Evolutionary conservation across 805 yeast genomes (phyloP), one percentile per base, ranked within the genome.

Genomic region (Saccharomyces mikatae): DNA sequence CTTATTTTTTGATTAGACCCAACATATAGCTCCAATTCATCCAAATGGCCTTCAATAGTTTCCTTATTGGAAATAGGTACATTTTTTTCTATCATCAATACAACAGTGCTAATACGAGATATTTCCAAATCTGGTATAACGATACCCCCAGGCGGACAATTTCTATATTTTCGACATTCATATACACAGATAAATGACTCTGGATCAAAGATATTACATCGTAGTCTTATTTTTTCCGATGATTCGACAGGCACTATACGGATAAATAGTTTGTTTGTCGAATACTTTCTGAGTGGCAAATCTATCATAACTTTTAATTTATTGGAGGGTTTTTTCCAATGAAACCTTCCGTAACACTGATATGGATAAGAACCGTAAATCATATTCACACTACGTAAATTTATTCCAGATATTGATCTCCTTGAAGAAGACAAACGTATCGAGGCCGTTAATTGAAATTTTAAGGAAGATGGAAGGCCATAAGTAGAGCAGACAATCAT

Each of bases 121-220:
- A 61, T 41, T 9, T 48, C 46, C 14, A 63, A 22, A n/a, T 59
- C 46, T 0, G 62, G 56, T 9, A 64, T 50, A 0, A 65, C 60
- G 2, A 62, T 17, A 4, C 66, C 66, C 17, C 58, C 60, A 21
- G 49, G 50, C 2, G 59, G 54, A 11, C 47, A 41, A 4, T 46
- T 26, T 27, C 50, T 49, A 48, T 57, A 65, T 2, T 31, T 30
- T n/a, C 53, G 52, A 32, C 55, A 52, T 11, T 51, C 44, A 47
- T 54, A 50, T 6, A 64, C 22, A 6, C 44, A n/a, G n/a, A 51
- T n/a, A 48, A 56, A 57, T n/a, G 58, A 53, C 6, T 59, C 60
- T 2, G 27, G 48, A 26, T 61, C 66, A 52, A 58, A 64, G 3
- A 67, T 46, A 47, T 60, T 62, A 48, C 63, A 60, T 32, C 68